A percentile compares a stretch with the other conserved stretches of the same genome.
Conservation (phyloP, 371 early-diverging fungal species). For the Entomophthora muscae region DNA sequence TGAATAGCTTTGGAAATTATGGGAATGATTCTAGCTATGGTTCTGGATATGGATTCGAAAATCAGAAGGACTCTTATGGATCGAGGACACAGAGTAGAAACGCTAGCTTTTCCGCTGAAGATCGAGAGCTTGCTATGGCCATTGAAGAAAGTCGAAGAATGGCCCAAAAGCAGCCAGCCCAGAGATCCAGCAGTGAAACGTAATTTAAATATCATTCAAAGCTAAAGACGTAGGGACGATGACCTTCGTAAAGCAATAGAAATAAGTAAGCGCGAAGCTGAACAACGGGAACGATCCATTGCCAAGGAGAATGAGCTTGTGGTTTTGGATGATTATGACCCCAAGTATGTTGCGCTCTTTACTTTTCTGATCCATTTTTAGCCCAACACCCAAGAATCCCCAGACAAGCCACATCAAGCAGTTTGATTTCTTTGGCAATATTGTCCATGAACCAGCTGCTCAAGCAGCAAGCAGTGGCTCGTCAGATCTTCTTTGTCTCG, state of each 20-base stretch:
- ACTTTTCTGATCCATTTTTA: background rate
- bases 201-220: background rate
- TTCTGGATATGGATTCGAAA: background rate
- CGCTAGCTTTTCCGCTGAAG: constrained; percentile 39
- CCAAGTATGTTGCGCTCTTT: constrained; percentile 1
- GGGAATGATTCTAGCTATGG: constrained; percentile 13
- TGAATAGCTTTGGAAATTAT: constrained; percentile 20
- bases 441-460: constrained; percentile 2
- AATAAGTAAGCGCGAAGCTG: constrained; percentile 33
- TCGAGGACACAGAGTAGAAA: background rate
- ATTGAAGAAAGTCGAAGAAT: constrained; percentile 63
- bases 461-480: background rate
- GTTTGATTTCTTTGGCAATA: constrained; percentile 9
- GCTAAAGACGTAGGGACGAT: constrained; percentile 21
- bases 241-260: constrained; percentile 37
- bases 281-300: constrained; percentile 16
- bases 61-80: background rate
- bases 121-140: constrained; percentile 59
- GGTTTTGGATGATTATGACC: constrained; percentile 8
- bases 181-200: constrained; percentile 16
- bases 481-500: constrained; percentile 1
- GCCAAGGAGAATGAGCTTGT: constrained; percentile 14
- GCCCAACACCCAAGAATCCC: constrained; percentile 4
- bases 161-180: constrained; percentile 28
- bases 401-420: background rate